A percentile compares a stretch with the other conserved stretches of the same genome.
phyloP scores from a whole-genome alignment of 2,329 filamentous ascomycete genomes.

The Colletotrichum agaves region DNA sequence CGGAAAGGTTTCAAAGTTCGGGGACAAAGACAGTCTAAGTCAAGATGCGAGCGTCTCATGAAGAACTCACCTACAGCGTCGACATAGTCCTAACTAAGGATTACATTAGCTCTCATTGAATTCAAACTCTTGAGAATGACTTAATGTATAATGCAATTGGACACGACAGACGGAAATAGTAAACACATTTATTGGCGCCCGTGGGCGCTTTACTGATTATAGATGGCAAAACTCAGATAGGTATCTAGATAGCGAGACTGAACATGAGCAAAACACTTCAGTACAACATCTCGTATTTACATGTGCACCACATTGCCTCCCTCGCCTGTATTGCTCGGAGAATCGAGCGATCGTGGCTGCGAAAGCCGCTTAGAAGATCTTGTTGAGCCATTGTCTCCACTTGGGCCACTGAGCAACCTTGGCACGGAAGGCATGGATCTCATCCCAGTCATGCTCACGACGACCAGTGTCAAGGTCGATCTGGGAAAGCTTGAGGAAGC shows the following conservation, averaged over 20 bases:
- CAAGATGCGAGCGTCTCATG: too few species aligned
- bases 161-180: not conserved
- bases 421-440: conserved; percentile 65
- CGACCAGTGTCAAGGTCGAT: conserved; percentile 76
- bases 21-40: too few species aligned
- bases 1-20: too few species aligned
- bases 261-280: not conserved
- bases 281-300: conserved; percentile 1
- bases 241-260: conserved; percentile 27
- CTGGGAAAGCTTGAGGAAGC: conserved; percentile 66
- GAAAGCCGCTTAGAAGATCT: conserved; percentile 47
- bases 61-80: too few species aligned
- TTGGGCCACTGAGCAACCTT: conserved; percentile 61
- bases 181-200: not conserved
- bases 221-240: conserved; percentile 20
- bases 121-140: too few species aligned
- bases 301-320: not conserved
- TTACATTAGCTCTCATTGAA: too few species aligned
- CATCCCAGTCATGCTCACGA: conserved; percentile 72
- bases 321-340: not conserved
- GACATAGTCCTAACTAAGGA: too few species aligned
- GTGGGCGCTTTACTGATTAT: conserved; percentile 1
- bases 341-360: not conserved
- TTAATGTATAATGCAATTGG: too few species aligned
- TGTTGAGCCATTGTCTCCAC: conserved; percentile 57